Evolutionary conservation across 192 early-diverging fungal species (phyloP), one percentile per base, ranked within the genome.

Genomic region (Lobulomyces angularis): DNA sequence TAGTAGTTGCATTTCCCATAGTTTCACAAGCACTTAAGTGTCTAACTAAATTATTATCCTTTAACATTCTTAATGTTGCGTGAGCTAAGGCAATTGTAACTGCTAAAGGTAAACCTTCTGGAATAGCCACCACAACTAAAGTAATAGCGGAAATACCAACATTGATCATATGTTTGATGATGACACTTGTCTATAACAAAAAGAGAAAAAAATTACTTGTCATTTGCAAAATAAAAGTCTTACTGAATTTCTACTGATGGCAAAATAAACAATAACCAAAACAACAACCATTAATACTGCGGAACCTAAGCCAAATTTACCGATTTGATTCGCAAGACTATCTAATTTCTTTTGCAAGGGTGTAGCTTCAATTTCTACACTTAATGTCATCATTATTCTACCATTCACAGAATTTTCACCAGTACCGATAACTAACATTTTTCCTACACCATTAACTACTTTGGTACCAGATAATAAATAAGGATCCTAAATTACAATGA

Each of bases 1-100:
- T 78, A 0, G 93, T 94, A 7, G 91, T 99, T 7, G 95, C 95
- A 50, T 90, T 93, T 37, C 83, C 83, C 95, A 98, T 98, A 18
- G 92, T 96, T 58, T 98, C 95, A 59, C 95, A 99, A 5, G 95
- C 87, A 21, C 84, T 80, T 8, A 99, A 65, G 36, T 97, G 80
- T 19, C 95, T 81, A 21, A 99, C 95, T 16, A 99, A 64, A 62
- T 97, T 97, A 45, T 93, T 90, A 59, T 99, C 93, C 39, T 89
- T 87, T 36, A 97, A 55, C 95, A 99, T 99, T 9, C 81, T 64
- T 26, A 79, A 79, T 9, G 95, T 97, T 3, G 90, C 91, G 58
- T 87, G 85, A 1, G 91, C 91, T 32, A 99, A 68, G 1, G 95
- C 82, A 36, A 98, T 59, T 1, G 93, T 97, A 21, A 99, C 95